A percentile compares a stretch with the other conserved stretches of the same genome.
These are phyloP conservation scores for Bombardia bombarda DNA, from an alignment of 495 filamentous ascomycete genomes.

Conservation along the genomic window DNA sequence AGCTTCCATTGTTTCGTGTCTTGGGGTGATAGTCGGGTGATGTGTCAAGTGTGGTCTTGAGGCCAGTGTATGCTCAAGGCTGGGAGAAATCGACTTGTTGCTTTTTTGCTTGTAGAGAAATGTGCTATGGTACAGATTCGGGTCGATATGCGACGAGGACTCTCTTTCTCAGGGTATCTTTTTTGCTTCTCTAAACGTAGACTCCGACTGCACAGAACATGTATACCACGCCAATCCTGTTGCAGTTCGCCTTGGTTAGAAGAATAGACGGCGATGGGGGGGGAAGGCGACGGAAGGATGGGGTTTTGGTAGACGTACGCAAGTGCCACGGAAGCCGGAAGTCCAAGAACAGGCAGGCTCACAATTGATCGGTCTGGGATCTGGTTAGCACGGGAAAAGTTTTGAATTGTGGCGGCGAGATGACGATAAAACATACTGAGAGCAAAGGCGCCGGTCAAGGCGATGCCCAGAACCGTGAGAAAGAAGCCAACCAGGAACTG, in stretches of 20 bases:
- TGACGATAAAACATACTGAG: constrained; percentile 84
- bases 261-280: neutral
- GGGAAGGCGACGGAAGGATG: neutral
- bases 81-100: too few species aligned
- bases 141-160: constrained; percentile 8
- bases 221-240: constrained; percentile 88
- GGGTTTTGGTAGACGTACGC: constrained; percentile 54
- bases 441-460: constrained; percentile 66
- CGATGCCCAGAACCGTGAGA: constrained; percentile 59
- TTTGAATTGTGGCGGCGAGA: neutral
- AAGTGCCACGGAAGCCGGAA: constrained; percentile 82
- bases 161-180: constrained; percentile 32
- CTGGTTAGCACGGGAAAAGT: constrained; percentile 2
- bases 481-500: constrained; percentile 79
- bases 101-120: constrained; percentile 10
- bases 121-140: constrained; percentile 35
- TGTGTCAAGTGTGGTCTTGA: too few species aligned
- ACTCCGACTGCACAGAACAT: constrained; percentile 98
- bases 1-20: constrained; percentile 10
- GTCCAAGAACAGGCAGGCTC: constrained; percentile 67
- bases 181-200: constrained; percentile 89
- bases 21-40: too few species aligned
- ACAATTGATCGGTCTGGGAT: constrained; percentile 72
- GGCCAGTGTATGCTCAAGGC: too few species aligned
- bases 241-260: too few species aligned